Evolutionary conservation across 768 basidiomycete genomes (phyloP).

Genomic region (Astraeus odoratus): DNA sequence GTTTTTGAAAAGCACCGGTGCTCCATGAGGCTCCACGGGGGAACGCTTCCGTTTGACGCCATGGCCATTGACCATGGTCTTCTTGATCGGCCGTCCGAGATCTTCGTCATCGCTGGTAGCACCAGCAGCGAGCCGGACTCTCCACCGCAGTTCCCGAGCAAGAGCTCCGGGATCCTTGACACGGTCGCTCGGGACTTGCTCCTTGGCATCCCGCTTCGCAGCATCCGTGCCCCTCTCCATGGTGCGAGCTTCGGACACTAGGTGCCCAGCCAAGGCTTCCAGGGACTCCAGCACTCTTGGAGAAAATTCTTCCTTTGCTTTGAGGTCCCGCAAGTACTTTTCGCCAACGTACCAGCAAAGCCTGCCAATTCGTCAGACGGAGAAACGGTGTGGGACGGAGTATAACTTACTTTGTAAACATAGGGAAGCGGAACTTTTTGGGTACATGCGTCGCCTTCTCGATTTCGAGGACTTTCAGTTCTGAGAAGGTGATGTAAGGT

Average conservation of each 20-base stretch:
- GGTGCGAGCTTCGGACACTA: conserved; percentile 67
- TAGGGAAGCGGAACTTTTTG: conserved; percentile 83
- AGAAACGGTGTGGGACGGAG: conserved; percentile 12
- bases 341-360: conserved; percentile 90
- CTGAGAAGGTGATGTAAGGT: conserved; percentile 34
- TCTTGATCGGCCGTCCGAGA: conserved; percentile 20
- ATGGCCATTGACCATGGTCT: conserved; percentile 19
- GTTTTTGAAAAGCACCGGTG: conserved; percentile 43
- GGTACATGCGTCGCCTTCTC: conserved; percentile 91
- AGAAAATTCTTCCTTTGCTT: conserved; percentile 44
- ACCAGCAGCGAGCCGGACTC: conserved; percentile 56
- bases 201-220: conserved; percentile 70
- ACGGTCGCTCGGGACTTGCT: conserved; percentile 73
- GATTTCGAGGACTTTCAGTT: conserved; percentile 83
- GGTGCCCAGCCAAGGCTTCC: conserved; percentile 63
- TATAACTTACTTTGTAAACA: conserved; percentile 63
- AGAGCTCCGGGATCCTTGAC: conserved; percentile 77
- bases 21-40: conserved; percentile 15
- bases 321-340: conserved; percentile 68
- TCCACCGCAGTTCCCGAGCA: conserved; percentile 83
- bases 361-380: conserved; percentile 31
- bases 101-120: conserved; percentile 64
- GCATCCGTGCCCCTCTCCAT: conserved; percentile 68
- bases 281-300: conserved; percentile 67
- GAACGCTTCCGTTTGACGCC: conserved; percentile 38